Percentiles rank a stretch among this genome's conserved stretches.
Conservation (phyloP, 768 basidiomycete species). For the Boletus reticuloceps region DNA sequence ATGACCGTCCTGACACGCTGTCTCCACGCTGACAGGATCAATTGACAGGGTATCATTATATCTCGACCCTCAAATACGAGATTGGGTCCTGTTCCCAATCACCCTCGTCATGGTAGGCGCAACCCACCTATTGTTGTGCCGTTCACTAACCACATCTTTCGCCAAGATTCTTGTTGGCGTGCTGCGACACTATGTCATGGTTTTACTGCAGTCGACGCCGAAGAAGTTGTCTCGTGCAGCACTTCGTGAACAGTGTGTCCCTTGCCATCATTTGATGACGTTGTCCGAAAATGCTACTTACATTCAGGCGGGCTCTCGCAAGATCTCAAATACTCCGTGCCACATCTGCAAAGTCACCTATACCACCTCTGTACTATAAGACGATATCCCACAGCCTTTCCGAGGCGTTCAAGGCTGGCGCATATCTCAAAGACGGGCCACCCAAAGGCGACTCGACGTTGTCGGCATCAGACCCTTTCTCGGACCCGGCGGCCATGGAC, state of each 20-base stretch:
- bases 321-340: slow-evolving; percentile 84
- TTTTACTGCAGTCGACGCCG: slow-evolving; percentile 79
- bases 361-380: slow-evolving; percentile 70
- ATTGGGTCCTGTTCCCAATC: slow-evolving; percentile 94
- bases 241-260: slow-evolving; percentile 88
- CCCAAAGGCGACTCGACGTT: slow-evolving; percentile 59
- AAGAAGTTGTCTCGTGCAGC: slow-evolving; percentile 76
- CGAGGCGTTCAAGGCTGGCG: slow-evolving; percentile 68
- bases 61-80: slow-evolving; percentile 94
- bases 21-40: slow-evolving; percentile 6
- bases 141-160: slow-evolving; percentile 3
- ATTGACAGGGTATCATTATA: slow-evolving; percentile 50
- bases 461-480: slow-evolving; percentile 75
- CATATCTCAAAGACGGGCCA: slow-evolving; percentile 84
- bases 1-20: slow-evolving; percentile 1
- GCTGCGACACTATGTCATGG: slow-evolving; percentile 86
- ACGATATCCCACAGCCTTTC: slow-evolving; percentile 74
- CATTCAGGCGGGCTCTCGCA: slow-evolving; percentile 64
- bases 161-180: slow-evolving; percentile 87
- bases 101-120: slow-evolving; percentile 89
- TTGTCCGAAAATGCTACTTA: neutral
- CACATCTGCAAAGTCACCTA: slow-evolving; percentile 76
- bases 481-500: slow-evolving; percentile 91
- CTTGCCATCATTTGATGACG: slow-evolving; percentile 1
- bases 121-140: neutral